Evolutionary conservation across 2,329 filamentous ascomycete species (phyloP).

Genomic region (Ophiocordyceps camponoti-floridani): DNA sequence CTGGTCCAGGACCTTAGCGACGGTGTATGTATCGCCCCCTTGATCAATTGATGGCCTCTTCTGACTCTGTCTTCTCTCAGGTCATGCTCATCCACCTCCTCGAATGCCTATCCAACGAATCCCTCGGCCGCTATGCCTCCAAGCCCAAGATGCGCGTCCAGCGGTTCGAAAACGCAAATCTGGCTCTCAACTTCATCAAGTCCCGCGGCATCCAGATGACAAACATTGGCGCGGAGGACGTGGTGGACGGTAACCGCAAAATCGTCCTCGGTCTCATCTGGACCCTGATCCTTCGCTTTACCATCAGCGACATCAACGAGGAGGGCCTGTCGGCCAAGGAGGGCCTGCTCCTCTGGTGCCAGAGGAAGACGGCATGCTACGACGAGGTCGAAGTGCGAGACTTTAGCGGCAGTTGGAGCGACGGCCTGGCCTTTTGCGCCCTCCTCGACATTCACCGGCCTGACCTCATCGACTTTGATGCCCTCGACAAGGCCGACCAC

Average conservation of each 20-base stretch:
- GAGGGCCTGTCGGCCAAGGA: constrained; percentile 97
- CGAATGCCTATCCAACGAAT: constrained; percentile 87
- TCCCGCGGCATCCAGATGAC: constrained; percentile 87
- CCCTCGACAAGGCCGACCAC: constrained; percentile 85
- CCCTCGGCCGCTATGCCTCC: constrained; percentile 87
- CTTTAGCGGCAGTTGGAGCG: constrained; percentile 93
- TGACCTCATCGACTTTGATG: constrained; percentile 92
- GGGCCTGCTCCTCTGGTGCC: constrained; percentile 88
- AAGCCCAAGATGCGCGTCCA: constrained; percentile 94
- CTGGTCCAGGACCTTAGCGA: constrained; percentile 81
- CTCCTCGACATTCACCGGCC: constrained; percentile 92
- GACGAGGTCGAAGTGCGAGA: constrained; percentile 91
- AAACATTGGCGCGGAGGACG: constrained; percentile 95
- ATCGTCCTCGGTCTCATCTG: constrained; percentile 95
- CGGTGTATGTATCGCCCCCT: constrained; percentile 50
- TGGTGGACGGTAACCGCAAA: constrained; percentile 94
- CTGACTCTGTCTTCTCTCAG: constrained; percentile 22
- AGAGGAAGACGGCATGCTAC: constrained; percentile 96
- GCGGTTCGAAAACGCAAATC: constrained; percentile 95
- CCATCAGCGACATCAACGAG: constrained; percentile 95
- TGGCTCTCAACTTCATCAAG: constrained; percentile 85
- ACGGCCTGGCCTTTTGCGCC: constrained; percentile 91
- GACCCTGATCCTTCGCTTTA: constrained; percentile 95
- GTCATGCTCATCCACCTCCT: constrained; percentile 92
- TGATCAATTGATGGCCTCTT: too few species aligned